A percentile compares a stretch with the other conserved stretches of the same genome.
Conservation (phyloP, 306 rosid species). For the Lathyrus tuberosus region DNA sequence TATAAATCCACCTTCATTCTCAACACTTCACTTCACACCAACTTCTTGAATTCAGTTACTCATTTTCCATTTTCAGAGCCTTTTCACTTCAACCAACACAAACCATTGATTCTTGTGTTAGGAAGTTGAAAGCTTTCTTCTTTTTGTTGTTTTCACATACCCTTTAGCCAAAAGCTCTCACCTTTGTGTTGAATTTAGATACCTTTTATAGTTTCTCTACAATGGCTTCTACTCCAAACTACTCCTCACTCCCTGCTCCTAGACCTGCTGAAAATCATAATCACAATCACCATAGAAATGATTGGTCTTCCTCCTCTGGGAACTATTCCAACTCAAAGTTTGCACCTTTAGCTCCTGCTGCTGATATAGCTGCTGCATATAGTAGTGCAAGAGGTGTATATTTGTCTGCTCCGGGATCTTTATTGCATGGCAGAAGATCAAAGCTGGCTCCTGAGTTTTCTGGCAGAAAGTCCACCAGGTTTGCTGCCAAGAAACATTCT, state of each 20-base stretch:
- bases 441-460: constrained; percentile 70
- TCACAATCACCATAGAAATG: constrained; percentile 24
- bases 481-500: constrained; percentile 72
- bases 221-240: constrained; percentile 44
- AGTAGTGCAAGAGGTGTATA: constrained; percentile 5
- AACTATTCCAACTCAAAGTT: constrained; percentile 37
- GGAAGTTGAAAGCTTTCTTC: neutral
- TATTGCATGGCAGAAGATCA: constrained; percentile 50
- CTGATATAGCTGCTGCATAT: neutral
- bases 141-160: constrained; percentile 10
- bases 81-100: neutral
- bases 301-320: neutral
- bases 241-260: constrained; percentile 51
- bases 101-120: neutral
- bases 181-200: neutral
- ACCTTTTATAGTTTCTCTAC: neutral
- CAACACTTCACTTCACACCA: too few relatives aligned
- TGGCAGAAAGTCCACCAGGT: constrained; percentile 79
- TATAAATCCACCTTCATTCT: too few relatives aligned
- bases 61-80: neutral
- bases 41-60: neutral
- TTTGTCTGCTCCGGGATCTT: constrained; percentile 52
- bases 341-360: constrained; percentile 42
- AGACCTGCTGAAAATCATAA: constrained; percentile 55
- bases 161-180: constrained; percentile 22